phyloP scores from a whole-genome alignment of 345 rosid genomes.

The Anacardium occidentale region DNA sequence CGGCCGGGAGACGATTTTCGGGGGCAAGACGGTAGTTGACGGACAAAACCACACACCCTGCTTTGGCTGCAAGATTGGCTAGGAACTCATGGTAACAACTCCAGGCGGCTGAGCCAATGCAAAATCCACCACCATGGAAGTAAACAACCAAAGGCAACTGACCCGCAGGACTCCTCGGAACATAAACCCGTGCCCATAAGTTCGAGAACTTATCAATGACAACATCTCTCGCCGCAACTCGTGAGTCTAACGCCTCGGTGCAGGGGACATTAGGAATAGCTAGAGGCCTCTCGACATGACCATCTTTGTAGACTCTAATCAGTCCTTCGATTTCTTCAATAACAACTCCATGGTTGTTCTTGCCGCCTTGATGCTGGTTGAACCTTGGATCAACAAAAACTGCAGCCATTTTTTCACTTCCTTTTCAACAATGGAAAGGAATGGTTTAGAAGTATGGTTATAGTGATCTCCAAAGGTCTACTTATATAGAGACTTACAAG shows the following conservation, averaged over 20 bases:
- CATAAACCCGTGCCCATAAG: constrained; percentile 53
- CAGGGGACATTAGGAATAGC: constrained; percentile 53
- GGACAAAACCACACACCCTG: constrained; percentile 47
- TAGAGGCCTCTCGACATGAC: constrained; percentile 57
- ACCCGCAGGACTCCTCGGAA: constrained; percentile 30
- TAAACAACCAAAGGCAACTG: constrained; percentile 60
- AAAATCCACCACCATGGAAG: constrained; percentile 79
- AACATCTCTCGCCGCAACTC: constrained; percentile 44
- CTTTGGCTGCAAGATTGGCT: constrained; percentile 42
- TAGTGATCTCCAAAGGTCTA: background rate
- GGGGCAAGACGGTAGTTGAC: constrained; percentile 63
- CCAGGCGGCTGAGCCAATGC: constrained; percentile 69
- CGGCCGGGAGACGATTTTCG: constrained; percentile 61
- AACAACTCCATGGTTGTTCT: constrained; percentile 38
- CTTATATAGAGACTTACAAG: constrained; percentile 28
- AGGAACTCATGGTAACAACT: constrained; percentile 64
- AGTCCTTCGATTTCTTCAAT: constrained; percentile 67
- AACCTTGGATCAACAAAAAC: constrained; percentile 34
- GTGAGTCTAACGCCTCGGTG: constrained; percentile 27
- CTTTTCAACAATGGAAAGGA: constrained; percentile 4
- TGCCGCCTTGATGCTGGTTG: constrained; percentile 26
- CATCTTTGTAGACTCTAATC: constrained; percentile 62
- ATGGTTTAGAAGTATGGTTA: background rate
- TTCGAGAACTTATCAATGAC: constrained; percentile 42
- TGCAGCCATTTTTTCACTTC: constrained; percentile 43